Evolutionary conservation across 225 moss, liverwort and hornwort species (phyloP).

Genomic region (Physcomitrellopsis africana): DNA sequence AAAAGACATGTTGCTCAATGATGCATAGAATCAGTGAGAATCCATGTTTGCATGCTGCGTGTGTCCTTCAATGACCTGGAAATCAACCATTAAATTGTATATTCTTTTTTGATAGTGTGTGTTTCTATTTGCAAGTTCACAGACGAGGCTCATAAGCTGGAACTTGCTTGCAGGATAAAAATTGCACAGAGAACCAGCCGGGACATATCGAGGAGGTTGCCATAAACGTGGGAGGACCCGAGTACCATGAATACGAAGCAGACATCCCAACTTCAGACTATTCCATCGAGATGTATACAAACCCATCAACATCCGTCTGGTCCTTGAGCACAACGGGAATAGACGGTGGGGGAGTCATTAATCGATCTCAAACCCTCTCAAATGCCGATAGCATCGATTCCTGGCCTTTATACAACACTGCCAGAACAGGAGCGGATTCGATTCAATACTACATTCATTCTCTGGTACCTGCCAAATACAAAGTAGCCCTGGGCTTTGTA

Average conservation of each 20-base stretch:
- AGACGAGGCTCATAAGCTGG: too few species aligned
- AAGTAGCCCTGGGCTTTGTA: conserved; percentile 33
- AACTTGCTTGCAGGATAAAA: conserved; percentile 12
- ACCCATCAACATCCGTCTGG: neutral
- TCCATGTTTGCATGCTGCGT: too few species aligned
- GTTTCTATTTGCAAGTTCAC: too few species aligned
- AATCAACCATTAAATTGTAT: too few species aligned
- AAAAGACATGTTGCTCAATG: too few species aligned
- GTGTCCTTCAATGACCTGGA: too few species aligned
- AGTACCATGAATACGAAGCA: neutral
- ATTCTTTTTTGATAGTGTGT: too few species aligned
- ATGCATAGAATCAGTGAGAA: too few species aligned
- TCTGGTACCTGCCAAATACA: conserved; percentile 3
- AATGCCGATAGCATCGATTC: neutral
- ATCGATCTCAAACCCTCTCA: neutral
- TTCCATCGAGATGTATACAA: conserved; percentile 22
- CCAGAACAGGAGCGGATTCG: conserved; percentile 39
- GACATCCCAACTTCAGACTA: neutral
- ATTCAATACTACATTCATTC: conserved; percentile 31
- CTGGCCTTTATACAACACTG: conserved; percentile 24
- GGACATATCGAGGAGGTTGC: conserved; percentile 26
- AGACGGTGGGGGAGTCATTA: conserved; percentile 15
- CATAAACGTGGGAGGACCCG: conserved; percentile 34
- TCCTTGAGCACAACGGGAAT: conserved; percentile 24
- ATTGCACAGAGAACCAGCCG: conserved; percentile 22